Base-by-base conservation (phyloP, 192 early-diverging fungal genomes). In the Cladochytrium replicatum region DNA sequence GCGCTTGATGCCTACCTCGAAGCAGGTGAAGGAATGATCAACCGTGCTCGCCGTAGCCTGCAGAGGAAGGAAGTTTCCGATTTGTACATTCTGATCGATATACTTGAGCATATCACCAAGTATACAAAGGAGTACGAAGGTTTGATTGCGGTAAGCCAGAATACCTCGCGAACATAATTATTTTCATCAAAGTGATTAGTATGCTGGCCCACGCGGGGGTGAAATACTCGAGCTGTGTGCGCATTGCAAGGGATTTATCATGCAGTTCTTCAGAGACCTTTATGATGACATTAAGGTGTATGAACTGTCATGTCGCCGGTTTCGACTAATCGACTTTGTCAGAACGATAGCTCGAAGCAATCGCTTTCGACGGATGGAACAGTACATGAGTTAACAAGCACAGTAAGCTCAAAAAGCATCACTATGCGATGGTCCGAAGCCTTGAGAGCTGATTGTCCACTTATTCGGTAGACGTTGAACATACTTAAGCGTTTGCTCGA, bases 381-480 rank as follows among this genome's bases (percentile, higher is more conserved):
- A 29, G 84, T 92, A 2, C 80, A 86, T 52, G 87, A 92, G 64
- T 56, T 87, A 25, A 83, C 87, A 0, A 85, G 77, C 57, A 81
- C 75, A 60, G 86, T 85, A 74, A 54, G 78, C 8, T 27, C 0
- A 25, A 22, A 13, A 6, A 43, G 5, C 42, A 43, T 15, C 42
- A 15, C 22, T 43, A 7, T 5, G n/a, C n/a, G n/a, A 17, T 9
- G 7, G 42, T 7, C 46, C 25, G 11, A 9, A 19, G 43, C 17
- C 24, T 11, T 5, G 44, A 41, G 4, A 4, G 23, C 44, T 49
- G 6, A 38, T 21, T 19, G 17, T 41, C 17, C 6, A 8, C 6
- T 40, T 21, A 9, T 24, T 3, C 13, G 4, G 25, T 23, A 67
- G 61, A 71, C 66, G 6, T 24, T 74, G n/a, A 74, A 71, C 60